Conservation (phyloP, 78 protist genomes). For the Salpingoeca rosetta region DNA sequence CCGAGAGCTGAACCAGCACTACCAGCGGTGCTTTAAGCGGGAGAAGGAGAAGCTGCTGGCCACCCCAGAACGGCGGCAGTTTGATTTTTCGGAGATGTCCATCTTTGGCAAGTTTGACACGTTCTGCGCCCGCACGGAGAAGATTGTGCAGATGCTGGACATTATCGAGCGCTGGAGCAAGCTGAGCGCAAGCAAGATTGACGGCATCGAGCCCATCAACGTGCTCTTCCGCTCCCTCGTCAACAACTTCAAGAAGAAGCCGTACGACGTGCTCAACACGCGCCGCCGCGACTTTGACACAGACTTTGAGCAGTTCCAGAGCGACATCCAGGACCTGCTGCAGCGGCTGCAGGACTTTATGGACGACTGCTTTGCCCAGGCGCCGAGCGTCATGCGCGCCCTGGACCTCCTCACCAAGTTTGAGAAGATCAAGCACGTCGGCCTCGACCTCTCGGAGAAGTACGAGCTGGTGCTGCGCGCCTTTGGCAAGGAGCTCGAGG, state of each 20-base stretch:
- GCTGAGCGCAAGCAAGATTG: slow-evolving; percentile 26
- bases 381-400: slow-evolving; percentile 26
- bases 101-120: slow-evolving; percentile 69
- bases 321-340: slow-evolving; percentile 41
- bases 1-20: slow-evolving; percentile 19
- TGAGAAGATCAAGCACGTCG: slow-evolving; percentile 37
- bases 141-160: slow-evolving; percentile 48
- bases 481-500: slow-evolving; percentile 58
- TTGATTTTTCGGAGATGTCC: slow-evolving; percentile 44
- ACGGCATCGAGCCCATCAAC: slow-evolving; percentile 40
- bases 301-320: slow-evolving; percentile 53
- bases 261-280: slow-evolving; percentile 60
- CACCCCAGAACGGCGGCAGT: slow-evolving; percentile 45
- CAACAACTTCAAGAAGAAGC: slow-evolving; percentile 33
- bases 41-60: slow-evolving; percentile 15
- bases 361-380: slow-evolving; percentile 44
- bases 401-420: slow-evolving; percentile 53
- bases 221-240: slow-evolving; percentile 26
- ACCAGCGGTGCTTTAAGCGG: slow-evolving; percentile 21
- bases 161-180: slow-evolving; percentile 46
- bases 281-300: slow-evolving; percentile 39
- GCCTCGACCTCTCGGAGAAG: slow-evolving; percentile 45
- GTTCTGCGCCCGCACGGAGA: slow-evolving; percentile 56
- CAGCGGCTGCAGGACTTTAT: slow-evolving; percentile 41
- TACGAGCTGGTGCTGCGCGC: slow-evolving; percentile 48